A percentile compares a stretch with the other conserved stretches of the same genome.
phyloP scores from a whole-genome alignment of 768 basidiomycete species.

The Pleurotus citrinopileatus region DNA sequence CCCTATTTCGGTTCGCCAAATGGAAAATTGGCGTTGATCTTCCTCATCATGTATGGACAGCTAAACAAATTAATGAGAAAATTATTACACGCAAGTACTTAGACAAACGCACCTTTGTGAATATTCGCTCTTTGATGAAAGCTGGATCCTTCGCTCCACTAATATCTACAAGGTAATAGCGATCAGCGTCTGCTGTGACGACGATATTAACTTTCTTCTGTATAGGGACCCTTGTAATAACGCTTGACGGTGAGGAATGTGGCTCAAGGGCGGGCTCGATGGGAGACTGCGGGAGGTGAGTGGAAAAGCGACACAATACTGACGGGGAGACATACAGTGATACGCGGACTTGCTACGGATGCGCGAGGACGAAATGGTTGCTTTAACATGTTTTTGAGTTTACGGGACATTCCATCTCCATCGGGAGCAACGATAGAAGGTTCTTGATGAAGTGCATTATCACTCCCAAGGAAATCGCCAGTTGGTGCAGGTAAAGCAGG shows the following conservation, averaged over 20 bases:
- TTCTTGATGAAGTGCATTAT: slow-evolving; percentile 29
- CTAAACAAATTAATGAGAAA: slow-evolving; percentile 32
- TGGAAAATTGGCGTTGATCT: slow-evolving; percentile 63
- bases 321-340: slow-evolving; percentile 29
- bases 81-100: slow-evolving; percentile 5
- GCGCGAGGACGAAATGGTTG: background rate
- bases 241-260: slow-evolving; percentile 24
- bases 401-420: background rate
- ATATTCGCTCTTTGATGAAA: slow-evolving; percentile 77
- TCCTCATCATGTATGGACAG: slow-evolving; percentile 85
- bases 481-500: slow-evolving; percentile 49
- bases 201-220: slow-evolving; percentile 51
- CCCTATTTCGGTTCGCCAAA: slow-evolving; percentile 89
- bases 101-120: slow-evolving; percentile 59
- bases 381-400: background rate
- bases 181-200: slow-evolving; percentile 77
- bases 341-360: slow-evolving; percentile 18
- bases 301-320: slow-evolving; percentile 21
- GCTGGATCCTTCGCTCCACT: slow-evolving; percentile 60
- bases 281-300: slow-evolving; percentile 32
- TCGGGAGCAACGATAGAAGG: background rate
- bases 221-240: slow-evolving; percentile 24
- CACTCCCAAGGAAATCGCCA: slow-evolving; percentile 31
- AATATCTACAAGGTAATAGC: slow-evolving; percentile 70
- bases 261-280: slow-evolving; percentile 35